Base-by-base conservation (phyloP, 495 filamentous ascomycete genomes). In the Penicillium paxilli region DNA sequence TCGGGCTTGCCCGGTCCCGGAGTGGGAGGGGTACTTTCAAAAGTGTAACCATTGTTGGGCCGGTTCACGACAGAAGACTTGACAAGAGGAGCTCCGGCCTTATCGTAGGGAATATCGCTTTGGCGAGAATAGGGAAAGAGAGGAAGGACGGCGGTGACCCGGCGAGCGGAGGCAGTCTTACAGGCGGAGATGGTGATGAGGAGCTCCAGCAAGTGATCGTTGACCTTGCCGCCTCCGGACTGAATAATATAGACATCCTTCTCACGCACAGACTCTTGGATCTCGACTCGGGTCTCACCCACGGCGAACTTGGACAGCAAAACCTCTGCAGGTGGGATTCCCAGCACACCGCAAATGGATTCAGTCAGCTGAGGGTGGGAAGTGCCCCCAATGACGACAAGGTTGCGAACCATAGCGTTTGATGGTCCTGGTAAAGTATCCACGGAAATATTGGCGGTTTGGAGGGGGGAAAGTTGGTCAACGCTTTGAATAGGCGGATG, bases 161-260 rank as follows among this genome's bases (percentile, higher is more conserved):
- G 80, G 67, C 85, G 88, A 4, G 94, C 94, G 25, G 90, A 95
- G 47, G 95, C 94, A 3, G 90, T 97, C 74, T 97, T 96, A 81
- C 95, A 98, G 56, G 94, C 94, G 17, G 91, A 95, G 59, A 98
- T 93, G 50, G 82, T 96, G 74, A 98, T 96, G 66, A 96, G 87
- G 30, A 98, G 84, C 59, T 98, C 94, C 76, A 98, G 86, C 42
- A 98, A 80, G 70, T 96, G 86, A 68, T 98, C 94, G 64, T 98
- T 98, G 73, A 98, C 90, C 57, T 88, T 92, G 44, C 90, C 89
- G 52, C 86, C 84, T 47, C 92, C 90, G 45, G 87, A 90, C 70
- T 98, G 92, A 59, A 98, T 89, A 69, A 97, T 95, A 73, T 95
- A 96, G 64, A 98, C 93, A 80, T 98, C 94, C 70, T 98, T 98